A percentile compares a stretch with the other conserved stretches of the same genome.
These are phyloP conservation scores for Jacaranda mimosifolia DNA, from an alignment of 257 asterid genomes.

Conservation along the genomic window DNA sequence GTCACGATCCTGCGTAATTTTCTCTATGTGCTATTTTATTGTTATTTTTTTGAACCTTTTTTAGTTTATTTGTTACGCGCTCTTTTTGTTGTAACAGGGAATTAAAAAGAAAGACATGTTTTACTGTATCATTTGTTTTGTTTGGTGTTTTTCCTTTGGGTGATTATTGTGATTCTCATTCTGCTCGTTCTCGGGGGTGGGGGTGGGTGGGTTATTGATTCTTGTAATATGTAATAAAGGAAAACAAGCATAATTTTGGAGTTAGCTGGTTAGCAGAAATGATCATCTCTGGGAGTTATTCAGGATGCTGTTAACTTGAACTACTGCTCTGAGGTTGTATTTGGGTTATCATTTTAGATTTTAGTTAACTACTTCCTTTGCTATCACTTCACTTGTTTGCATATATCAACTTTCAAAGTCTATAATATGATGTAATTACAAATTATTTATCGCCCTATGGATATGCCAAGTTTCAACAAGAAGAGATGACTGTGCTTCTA, in stretches of 20 bases:
- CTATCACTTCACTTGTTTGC: conserved; percentile 2
- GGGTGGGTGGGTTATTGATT: too few relatives aligned
- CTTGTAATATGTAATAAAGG: background rate
- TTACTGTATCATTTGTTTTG: background rate
- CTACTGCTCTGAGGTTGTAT: conserved; percentile 13
- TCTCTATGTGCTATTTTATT: background rate
- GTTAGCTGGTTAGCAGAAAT: conserved; percentile 1
- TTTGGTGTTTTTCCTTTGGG: background rate
- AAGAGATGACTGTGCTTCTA: background rate
- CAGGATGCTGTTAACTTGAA: conserved; percentile 7
- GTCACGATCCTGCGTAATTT: conserved; percentile 52
- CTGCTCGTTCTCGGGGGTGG: background rate
- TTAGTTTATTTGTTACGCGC: background rate
- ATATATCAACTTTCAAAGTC: background rate
- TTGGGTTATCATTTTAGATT: background rate
- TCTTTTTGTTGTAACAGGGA: background rate
- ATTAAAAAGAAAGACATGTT: background rate
- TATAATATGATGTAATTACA: background rate
- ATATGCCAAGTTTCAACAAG: background rate
- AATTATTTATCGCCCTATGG: background rate
- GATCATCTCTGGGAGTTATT: background rate
- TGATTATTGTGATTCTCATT: background rate
- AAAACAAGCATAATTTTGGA: background rate
- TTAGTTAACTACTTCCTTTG: background rate
- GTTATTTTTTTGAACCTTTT: background rate